Evolutionary conservation across 1,284 basidiomycete species (phyloP), one percentile per base, ranked within the genome.

Genomic region (Austroboletus novae-zelandiae): DNA sequence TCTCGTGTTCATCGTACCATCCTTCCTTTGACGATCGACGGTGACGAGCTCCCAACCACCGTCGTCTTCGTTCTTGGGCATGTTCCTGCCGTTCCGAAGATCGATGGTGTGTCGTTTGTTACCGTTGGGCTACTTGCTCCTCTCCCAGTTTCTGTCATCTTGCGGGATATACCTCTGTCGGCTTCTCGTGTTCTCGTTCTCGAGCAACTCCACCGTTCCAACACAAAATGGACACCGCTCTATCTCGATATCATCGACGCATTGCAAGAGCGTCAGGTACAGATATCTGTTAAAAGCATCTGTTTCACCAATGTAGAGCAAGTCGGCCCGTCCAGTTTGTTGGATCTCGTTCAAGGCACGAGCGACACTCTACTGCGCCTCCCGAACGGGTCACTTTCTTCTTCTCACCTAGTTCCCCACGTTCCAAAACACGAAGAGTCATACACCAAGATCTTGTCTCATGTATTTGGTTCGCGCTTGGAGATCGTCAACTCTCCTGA

Each of bases 341-440:
- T 72, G 30, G 70, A 76, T 51, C 70, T 88, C 27, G 54, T 88
- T 14, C 62, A 76, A 51, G 60, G 70, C 29, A 71, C 78, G 4
- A 59, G 65, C 5, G 58, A 68, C 1, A 54, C 61, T 13, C 77
- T 76, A 10, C 62, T 84, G 14, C 70, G 67, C 9, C 69, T 87
- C 13, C 83, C 81, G 13, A 43, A 61, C 15, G 47, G 67, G 8
- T 54, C 64, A 2, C 43, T 63, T 15, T 43, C 62, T 2, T 48
- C 58, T 5, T 51, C 62, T 3, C 17, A 64, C 14, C 49, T 57
- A 18, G 55, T 74, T 9, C 84, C 85, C 14, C 82, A 84, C 54
- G 72, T 92, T 35, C 94, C 94, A 30, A 86, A 86, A 65, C 92
- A 98, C 68, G 96, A 99, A 72, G 75, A 82, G 13, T 88, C 94